Evolutionary conservation across 108 stramenopile species (phyloP).

Genomic region (Conticribra guillardii): DNA sequence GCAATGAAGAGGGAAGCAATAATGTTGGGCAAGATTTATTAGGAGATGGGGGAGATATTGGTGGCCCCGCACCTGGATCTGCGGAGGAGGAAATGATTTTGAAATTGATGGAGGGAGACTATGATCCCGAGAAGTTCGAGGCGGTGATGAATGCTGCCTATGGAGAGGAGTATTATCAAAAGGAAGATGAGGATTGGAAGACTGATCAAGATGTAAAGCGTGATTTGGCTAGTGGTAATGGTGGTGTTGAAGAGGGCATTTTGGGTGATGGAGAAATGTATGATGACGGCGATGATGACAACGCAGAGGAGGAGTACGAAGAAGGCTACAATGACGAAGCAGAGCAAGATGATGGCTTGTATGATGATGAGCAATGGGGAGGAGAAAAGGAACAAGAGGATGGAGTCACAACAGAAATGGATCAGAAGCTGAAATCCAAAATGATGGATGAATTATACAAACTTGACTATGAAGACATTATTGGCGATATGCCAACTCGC

Average conservation of each 20-base stretch:
- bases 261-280: slow-evolving; percentile 74
- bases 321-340: slow-evolving; percentile 35
- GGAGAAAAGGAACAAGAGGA: slow-evolving; percentile 50
- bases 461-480: slow-evolving; percentile 98
- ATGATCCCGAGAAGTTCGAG: slow-evolving; percentile 94
- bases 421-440: slow-evolving; percentile 74
- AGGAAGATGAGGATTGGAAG: slow-evolving; percentile 88
- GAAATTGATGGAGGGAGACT: slow-evolving; percentile 94
- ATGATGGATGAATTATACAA: slow-evolving; percentile 95
- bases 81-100: slow-evolving; percentile 79
- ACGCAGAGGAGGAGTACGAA: slow-evolving; percentile 41
- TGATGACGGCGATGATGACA: slow-evolving; percentile 57
- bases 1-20: slow-evolving; percentile 7
- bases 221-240: slow-evolving; percentile 48
- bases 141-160: slow-evolving; percentile 85
- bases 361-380: slow-evolving; percentile 62
- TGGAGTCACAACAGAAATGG: slow-evolving; percentile 50
- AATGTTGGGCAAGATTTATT: slow-evolving; percentile 18
- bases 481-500: slow-evolving; percentile 95
- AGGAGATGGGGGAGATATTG: no score
- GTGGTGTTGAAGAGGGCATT: slow-evolving; percentile 61
- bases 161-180: slow-evolving; percentile 93
- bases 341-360: slow-evolving; percentile 31
- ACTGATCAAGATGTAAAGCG: slow-evolving; percentile 73
- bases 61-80: slow-evolving; percentile 5